Evolutionary conservation across 2,329 filamentous ascomycete genomes (phyloP), one percentile per base, ranked within the genome.

Genomic region (Colletotrichum gloeosporioides): DNA sequence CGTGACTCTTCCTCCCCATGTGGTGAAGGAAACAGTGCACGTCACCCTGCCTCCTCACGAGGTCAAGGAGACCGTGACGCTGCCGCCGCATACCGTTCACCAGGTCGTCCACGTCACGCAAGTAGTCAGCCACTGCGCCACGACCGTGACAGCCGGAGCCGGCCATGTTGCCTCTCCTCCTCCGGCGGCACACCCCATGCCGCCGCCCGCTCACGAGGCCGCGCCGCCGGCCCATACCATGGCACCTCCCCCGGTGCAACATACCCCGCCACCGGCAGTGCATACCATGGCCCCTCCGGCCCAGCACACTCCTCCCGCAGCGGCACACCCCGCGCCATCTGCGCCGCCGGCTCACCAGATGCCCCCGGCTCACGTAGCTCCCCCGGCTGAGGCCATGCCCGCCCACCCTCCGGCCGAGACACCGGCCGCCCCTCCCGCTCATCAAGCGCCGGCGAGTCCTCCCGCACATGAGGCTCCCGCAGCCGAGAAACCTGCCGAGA

Each of bases 61-160:
- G 4, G 66, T 77, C 29, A 68, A 69, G 49, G 67, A 77, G 59
- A 61, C 71, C 16, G 36, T 74, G 61, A 74, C 71, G 7, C 65
- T 77, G 7, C 57, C 69, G 6, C 49, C 64, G 6, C 61, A 49
- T 4, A 67, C 64, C 64, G 25, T 67, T 12, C 65, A 53, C 39
- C 68, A 61, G 39, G 55, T 31, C 0, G 55, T 64, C 3, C 68
- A 70, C 18, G 57, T 70, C 34, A 70, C 55, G 55, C 55, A 70
- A 3, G 32, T 32, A 16, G 32, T 69, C 44, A 74, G 70, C 61
- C 65, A 73, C 22, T 76, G 74, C 64, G 32, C 57, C 2, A 65
- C 74, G 2, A 69, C 64, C 3, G 44, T 66, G 3, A 59, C 74
- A n/a, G 70, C 63, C 9, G 36, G 53, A 3, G 57, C 36, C 25